Base-by-base conservation (phyloP, 2,329 filamentous ascomycete species). In the Aspergillus ustus region DNA sequence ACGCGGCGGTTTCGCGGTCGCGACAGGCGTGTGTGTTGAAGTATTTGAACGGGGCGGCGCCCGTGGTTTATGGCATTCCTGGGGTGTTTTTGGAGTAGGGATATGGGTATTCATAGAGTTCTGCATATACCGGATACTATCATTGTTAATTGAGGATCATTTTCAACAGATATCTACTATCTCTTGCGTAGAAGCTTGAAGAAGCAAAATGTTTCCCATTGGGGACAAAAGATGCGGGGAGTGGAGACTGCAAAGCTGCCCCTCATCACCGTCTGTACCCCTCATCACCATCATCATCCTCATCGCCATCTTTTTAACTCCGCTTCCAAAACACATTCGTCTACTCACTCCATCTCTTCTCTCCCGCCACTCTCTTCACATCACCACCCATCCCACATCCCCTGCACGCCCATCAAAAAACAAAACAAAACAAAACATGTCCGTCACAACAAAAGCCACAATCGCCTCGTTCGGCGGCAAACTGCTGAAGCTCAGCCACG, bases 401-500 rank as follows among this genome's bases (percentile, higher is more conserved):
- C 17, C 17, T 51, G 20, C 22, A 34, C 7, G 9, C 54, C 22
- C 19, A 57, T 19, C n/a, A 44, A 34, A 62, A 67, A 62, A n/a
- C n/a, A n/a, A 62, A 67, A 62, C n/a, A n/a, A n/a, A n/a, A n/a
- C n/a, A n/a, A n/a, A n/a, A 65, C 25, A 95, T 95, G 93, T 83
- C 90, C 62, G 93, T 98, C 83, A 91, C 91, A 75, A 96, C 91
- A 69, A 96, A 91, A 77, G 90, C 92, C 63, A 92, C 91, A 66
- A 97, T 98, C 79, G 85, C 89, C 82, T 91, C 89, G 77, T 98
- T 97, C 76, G 94, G 93, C 75, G 95, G 95, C 75, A 93, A 93
- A 81, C 90, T 99, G 63, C 87, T 97, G 71, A 98, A 99, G 84
- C 91, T 99, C 64, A 88, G 89, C 70, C 95, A 99, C 85, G 81